phyloP scores from a whole-genome alignment of 768 basidiomycete genomes.

The Cystobasidium ongulense region DNA sequence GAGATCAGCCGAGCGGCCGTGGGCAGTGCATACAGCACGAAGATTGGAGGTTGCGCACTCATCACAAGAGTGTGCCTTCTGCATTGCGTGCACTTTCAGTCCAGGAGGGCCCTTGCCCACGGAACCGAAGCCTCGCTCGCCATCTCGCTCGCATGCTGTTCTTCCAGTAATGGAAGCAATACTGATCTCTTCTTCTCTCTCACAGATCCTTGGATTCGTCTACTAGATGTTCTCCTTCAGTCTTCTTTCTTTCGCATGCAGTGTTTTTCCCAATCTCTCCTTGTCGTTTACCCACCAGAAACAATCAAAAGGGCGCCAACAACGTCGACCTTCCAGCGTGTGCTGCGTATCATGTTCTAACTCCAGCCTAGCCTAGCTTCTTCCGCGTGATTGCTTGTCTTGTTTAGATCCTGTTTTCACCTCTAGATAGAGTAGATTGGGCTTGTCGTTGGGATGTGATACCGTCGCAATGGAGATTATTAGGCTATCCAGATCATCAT shows the following conservation, averaged over 20 bases:
- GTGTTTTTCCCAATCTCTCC: background rate
- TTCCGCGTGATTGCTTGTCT: no score
- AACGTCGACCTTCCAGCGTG: background rate
- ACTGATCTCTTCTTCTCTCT: background rate
- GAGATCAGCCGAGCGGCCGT: background rate
- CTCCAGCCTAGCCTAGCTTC: background rate
- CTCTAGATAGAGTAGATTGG: background rate
- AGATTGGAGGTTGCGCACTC: no score
- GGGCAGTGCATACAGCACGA: no score
- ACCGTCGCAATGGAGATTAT: background rate
- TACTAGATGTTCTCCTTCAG: constrained; percentile 8
- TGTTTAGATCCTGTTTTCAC: background rate
- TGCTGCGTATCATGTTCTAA: background rate
- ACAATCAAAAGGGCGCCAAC: background rate
- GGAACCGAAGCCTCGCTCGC: background rate
- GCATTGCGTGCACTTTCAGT: no score
- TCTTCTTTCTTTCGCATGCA: background rate
- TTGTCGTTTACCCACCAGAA: background rate
- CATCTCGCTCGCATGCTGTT: background rate
- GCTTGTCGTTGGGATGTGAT: background rate
- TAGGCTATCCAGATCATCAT: background rate
- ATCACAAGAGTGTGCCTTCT: no score
- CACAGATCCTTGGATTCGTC: constrained; percentile 31
- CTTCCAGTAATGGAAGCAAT: no score
- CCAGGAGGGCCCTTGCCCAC: no score